Conservation (phyloP, 2,329 filamentous ascomycete species). For the Raffaelea arxii region DNA sequence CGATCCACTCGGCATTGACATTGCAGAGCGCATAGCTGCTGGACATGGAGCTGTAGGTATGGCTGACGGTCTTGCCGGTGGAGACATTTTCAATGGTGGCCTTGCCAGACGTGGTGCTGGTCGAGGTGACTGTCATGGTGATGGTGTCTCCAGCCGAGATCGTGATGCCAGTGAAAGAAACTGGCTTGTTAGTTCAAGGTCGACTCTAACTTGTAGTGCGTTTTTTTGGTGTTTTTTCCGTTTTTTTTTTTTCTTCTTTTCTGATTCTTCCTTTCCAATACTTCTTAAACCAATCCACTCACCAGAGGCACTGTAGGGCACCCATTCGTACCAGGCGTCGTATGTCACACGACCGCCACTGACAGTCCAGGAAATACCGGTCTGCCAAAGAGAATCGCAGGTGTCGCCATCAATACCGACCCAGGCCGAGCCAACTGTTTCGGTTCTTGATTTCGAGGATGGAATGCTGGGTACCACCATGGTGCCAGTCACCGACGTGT, state of each 20-base stretch:
- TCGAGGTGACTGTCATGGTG: slow-evolving; percentile 16
- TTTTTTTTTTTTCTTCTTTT: too few species aligned
- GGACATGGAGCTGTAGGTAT: slow-evolving; percentile 27
- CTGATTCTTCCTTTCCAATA: too few species aligned
- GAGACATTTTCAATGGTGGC: slow-evolving; percentile 15
- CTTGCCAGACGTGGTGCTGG: slow-evolving; percentile 10
- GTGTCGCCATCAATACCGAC: slow-evolving; percentile 21
- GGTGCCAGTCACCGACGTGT: slow-evolving; percentile 14
- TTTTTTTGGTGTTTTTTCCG: too few species aligned
- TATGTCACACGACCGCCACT: slow-evolving; percentile 3
- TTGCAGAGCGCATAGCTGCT: slow-evolving; percentile 16
- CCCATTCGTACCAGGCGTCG: slow-evolving; percentile 24
- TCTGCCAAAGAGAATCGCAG: slow-evolving; percentile 19
- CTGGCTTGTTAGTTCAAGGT: too few species aligned
- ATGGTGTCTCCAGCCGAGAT: slow-evolving; percentile 20
- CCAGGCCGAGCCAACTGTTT: slow-evolving; percentile 19
- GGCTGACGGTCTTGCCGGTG: slow-evolving; percentile 38
- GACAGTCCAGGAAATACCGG: slow-evolving; percentile 17
- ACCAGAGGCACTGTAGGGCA: slow-evolving; percentile 17
- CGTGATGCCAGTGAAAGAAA: slow-evolving; percentile 16
- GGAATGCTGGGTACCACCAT: slow-evolving; percentile 17
- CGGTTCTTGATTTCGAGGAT: slow-evolving; percentile 7
- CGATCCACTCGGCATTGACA: slow-evolving; percentile 21
- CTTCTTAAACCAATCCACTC: background rate
- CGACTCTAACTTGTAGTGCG: too few species aligned